These are phyloP conservation scores for Arthrocladium fulminans DNA, from an alignment of 2,329 filamentous ascomycete species.

Conservation along the genomic window DNA sequence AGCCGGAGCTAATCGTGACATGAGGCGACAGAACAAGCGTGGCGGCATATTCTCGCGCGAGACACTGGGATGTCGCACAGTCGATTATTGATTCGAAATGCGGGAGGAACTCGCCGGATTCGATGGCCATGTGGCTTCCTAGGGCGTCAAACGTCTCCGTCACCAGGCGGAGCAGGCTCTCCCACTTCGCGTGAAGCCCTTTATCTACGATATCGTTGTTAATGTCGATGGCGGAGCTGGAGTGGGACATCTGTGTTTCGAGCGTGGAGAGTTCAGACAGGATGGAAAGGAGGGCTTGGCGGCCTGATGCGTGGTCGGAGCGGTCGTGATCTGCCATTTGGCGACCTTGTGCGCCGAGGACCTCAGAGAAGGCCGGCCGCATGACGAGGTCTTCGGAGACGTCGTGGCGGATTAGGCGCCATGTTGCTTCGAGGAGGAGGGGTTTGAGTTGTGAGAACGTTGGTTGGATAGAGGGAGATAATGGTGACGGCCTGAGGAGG, in stretches of 20 bases:
- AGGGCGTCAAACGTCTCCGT: slow-evolving; percentile 12
- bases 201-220: neutral
- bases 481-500: neutral
- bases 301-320: slow-evolving; percentile 16
- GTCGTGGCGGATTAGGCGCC: slow-evolving; percentile 20
- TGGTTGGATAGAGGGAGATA: neutral
- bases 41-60: slow-evolving; percentile 15
- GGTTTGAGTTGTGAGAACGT: neutral
- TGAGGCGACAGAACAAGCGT: slow-evolving; percentile 15
- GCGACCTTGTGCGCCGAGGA: slow-evolving; percentile 13
- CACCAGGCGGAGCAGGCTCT: neutral
- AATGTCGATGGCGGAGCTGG: neutral
- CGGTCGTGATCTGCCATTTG: slow-evolving; percentile 19
- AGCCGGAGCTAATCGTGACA: neutral
- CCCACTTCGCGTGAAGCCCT: neutral
- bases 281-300: slow-evolving; percentile 10
- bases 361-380: slow-evolving; percentile 18
- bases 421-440: slow-evolving; percentile 14
- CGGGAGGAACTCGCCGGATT: slow-evolving; percentile 18
- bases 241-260: neutral
- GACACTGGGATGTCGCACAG: slow-evolving; percentile 10
- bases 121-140: slow-evolving; percentile 17
- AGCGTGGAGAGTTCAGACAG: neutral
- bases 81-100: slow-evolving; percentile 13
- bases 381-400: slow-evolving; percentile 21